A percentile compares a stretch with the other conserved stretches of the same genome.
phyloP scores from a whole-genome alignment of 2,329 filamentous ascomycete genomes.

The Pseudogymnoascus sp. region DNA sequence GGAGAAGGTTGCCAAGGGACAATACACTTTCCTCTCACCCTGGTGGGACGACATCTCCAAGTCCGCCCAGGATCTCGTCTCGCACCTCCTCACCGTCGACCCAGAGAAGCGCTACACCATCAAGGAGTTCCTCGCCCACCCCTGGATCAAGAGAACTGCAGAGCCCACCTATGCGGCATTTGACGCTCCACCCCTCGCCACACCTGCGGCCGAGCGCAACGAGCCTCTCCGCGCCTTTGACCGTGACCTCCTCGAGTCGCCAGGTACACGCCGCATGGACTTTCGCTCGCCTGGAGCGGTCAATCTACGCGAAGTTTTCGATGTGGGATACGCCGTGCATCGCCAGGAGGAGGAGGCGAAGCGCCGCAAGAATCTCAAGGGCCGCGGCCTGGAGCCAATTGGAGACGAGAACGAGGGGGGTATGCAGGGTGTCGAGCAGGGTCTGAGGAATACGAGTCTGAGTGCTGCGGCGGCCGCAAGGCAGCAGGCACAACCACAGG shows the following conservation, averaged over 20 bases:
- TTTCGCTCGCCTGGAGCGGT: slow-evolving; percentile 93
- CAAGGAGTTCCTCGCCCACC: slow-evolving; percentile 83
- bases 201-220: slow-evolving; percentile 42
- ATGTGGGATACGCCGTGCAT: slow-evolving; percentile 96
- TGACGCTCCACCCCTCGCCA: slow-evolving; percentile 65
- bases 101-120: slow-evolving; percentile 94
- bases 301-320: slow-evolving; percentile 93
- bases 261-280: slow-evolving; percentile 62
- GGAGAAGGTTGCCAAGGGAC: slow-evolving; percentile 92
- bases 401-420: slow-evolving; percentile 54
- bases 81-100: slow-evolving; percentile 87
- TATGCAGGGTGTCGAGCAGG: slow-evolving; percentile 72
- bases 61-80: slow-evolving; percentile 86
- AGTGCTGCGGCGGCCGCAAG: slow-evolving; percentile 55
- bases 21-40: slow-evolving; percentile 94
- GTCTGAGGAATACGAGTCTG: slow-evolving; percentile 76
- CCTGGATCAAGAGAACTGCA: slow-evolving; percentile 73
- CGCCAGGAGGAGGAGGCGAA: slow-evolving; percentile 94
- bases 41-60: slow-evolving; percentile 99
- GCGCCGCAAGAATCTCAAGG: slow-evolving; percentile 71
- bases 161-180: slow-evolving; percentile 58
- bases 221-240: slow-evolving; percentile 47
- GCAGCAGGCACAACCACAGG: slow-evolving; percentile 30
- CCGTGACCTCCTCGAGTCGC: slow-evolving; percentile 45
- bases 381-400: slow-evolving; percentile 55